Evolutionary conservation across 1,284 basidiomycete species (phyloP).

Genomic region (Chalciporus sp.): DNA sequence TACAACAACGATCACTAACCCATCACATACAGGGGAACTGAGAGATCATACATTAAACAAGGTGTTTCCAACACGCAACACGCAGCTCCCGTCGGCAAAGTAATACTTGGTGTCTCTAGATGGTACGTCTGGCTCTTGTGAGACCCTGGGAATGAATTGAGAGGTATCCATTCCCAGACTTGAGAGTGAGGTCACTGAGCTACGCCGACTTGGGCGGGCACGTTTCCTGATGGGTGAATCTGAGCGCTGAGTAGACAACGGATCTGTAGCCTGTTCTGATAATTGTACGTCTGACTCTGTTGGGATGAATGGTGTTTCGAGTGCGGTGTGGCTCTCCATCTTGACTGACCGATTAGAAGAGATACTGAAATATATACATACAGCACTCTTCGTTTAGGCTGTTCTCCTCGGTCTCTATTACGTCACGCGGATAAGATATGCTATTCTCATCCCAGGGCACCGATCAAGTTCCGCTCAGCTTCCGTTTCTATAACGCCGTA

Average conservation of each 20-base stretch:
- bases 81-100: constrained; percentile 62
- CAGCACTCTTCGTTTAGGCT: neutral
- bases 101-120: constrained; percentile 43
- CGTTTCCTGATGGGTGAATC: constrained; percentile 11
- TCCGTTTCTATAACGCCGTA: too few relatives aligned
- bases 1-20: constrained; percentile 28
- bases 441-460: too few relatives aligned
- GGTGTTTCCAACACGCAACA: constrained; percentile 57
- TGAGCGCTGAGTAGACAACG: neutral
- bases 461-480: too few relatives aligned
- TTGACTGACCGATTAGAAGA: neutral
- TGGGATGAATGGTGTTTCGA: constrained; percentile 28
- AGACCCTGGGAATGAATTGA: neutral
- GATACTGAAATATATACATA: neutral
- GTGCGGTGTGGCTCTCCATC: constrained; percentile 16
- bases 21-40: neutral
- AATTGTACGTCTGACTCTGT: constrained; percentile 18
- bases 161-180: constrained; percentile 1
- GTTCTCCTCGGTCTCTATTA: neutral
- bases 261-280: neutral
- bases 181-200: constrained; percentile 1
- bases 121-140: constrained; percentile 17
- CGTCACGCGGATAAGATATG: neutral
- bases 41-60: constrained; percentile 59
- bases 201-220: constrained; percentile 3